phyloP scores from a whole-genome alignment of 176 grass and related monocot species.

The Zoysia pacifica region DNA sequence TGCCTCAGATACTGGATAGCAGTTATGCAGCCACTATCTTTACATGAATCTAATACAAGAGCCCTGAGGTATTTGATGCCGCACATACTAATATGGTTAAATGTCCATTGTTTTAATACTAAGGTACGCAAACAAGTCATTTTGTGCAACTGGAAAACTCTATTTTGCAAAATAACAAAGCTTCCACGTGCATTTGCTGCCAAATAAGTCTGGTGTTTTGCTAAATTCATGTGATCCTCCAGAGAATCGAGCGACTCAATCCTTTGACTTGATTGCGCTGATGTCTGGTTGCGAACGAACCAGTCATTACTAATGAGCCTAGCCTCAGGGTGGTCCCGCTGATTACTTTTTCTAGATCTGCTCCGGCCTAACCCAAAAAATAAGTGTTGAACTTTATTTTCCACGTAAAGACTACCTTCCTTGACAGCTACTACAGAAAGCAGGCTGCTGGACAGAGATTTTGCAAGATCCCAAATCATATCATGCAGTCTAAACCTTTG shows the following conservation, averaged over 20 bases:
- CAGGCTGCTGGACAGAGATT: not conserved
- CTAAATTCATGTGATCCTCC: not conserved
- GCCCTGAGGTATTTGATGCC: conserved; percentile 13
- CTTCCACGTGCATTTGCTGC: not conserved
- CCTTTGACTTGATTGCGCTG: too few relatives aligned
- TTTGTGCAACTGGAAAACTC: not conserved
- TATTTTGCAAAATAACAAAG: not conserved
- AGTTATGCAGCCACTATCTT: not conserved
- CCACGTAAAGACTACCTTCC: not conserved
- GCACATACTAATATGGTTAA: not conserved
- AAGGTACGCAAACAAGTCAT: conserved; percentile 11
- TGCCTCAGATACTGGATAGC: conserved; percentile 25
- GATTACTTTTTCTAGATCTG: not conserved
- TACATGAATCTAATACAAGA: conserved; percentile 24
- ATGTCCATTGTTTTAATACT: not conserved
- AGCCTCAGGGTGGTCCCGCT: not conserved
- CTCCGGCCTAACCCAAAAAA: not conserved
- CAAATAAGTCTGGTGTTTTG: not conserved
- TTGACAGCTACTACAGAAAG: not conserved
- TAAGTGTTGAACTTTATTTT: not conserved
- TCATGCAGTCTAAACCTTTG: conserved; percentile 46
- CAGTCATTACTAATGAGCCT: not conserved
- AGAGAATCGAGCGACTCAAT: not conserved
- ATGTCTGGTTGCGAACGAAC: not conserved
- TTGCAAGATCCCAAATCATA: conserved; percentile 49